These are phyloP conservation scores for Moricandia moricandioides DNA, from an alignment of 345 rosid genomes.

Conservation along the genomic window DNA sequence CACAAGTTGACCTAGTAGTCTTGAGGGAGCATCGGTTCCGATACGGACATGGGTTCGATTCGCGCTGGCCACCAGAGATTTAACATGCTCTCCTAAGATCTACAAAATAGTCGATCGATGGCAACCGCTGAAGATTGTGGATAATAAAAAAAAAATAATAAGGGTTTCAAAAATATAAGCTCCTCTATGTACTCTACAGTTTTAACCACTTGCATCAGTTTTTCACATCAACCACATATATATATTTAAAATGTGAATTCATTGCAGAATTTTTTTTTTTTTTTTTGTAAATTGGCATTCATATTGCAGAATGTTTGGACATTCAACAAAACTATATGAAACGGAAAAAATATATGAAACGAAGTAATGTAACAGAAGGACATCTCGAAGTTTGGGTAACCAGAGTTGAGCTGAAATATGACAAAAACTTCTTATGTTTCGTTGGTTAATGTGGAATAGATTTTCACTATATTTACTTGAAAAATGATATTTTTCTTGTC, in stretches of 20 bases:
- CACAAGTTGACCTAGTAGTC: too few relatives aligned
- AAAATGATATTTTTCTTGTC: neutral
- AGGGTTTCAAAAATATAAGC: neutral
- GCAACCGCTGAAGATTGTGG: too few relatives aligned
- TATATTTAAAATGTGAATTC: neutral
- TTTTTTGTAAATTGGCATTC: too few relatives aligned
- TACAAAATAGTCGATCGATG: too few relatives aligned
- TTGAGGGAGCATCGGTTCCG: too few relatives aligned
- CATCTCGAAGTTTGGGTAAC: neutral
- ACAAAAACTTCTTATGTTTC: neutral
- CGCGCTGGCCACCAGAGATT: too few relatives aligned
- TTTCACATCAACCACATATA: neutral
- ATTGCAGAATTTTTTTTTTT: neutral
- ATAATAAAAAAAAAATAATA: too few relatives aligned
- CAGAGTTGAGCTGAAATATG: neutral
- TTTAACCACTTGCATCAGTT: slow-evolving; percentile 6
- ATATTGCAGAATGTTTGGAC: neutral
- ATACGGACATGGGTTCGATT: too few relatives aligned
- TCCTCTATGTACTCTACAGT: neutral
- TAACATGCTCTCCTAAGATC: too few relatives aligned
- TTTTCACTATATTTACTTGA: neutral
- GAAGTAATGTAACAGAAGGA: neutral
- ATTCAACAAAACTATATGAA: neutral
- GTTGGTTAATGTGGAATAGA: neutral
- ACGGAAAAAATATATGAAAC: too few relatives aligned